phyloP scores from a whole-genome alignment of 768 basidiomycete species.

The Asterophora parasitica region DNA sequence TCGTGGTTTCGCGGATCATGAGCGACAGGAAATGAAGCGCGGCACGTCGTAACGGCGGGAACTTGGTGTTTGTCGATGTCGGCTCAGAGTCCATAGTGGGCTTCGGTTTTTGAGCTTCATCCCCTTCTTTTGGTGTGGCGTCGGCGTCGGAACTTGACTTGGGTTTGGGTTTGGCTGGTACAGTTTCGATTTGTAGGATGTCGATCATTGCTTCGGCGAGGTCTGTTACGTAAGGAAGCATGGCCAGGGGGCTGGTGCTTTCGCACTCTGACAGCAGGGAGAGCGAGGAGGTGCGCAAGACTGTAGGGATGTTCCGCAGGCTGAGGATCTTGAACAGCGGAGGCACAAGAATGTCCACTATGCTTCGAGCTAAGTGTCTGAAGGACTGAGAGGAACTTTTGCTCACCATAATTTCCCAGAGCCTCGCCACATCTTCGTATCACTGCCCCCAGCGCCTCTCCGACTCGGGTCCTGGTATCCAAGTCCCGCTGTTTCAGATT shows the following conservation, averaged over 20 bases:
- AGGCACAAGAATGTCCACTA: slow-evolving; percentile 72
- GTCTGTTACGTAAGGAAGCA: slow-evolving; percentile 59
- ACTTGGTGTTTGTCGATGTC: slow-evolving; percentile 52
- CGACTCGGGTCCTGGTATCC: slow-evolving; percentile 70
- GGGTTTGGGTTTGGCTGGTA: slow-evolving; percentile 24
- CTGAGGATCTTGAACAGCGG: slow-evolving; percentile 63
- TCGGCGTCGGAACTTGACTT: too few species aligned
- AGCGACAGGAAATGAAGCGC: slow-evolving; percentile 79
- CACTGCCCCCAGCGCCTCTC: slow-evolving; percentile 80
- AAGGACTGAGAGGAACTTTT: not conserved
- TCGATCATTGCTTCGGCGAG: slow-evolving; percentile 70
- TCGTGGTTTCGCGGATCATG: slow-evolving; percentile 56
- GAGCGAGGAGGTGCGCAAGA: slow-evolving; percentile 57
- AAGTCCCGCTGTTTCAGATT: slow-evolving; percentile 57
- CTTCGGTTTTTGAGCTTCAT: slow-evolving; percentile 13
- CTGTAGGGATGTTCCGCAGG: slow-evolving; percentile 56
- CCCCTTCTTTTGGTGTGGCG: slow-evolving; percentile 6
- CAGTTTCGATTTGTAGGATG: slow-evolving; percentile 63
- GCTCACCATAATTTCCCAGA: slow-evolving; percentile 62
- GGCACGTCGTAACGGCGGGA: slow-evolving; percentile 79
- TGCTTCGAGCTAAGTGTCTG: slow-evolving; percentile 3
- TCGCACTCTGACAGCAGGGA: slow-evolving; percentile 72
- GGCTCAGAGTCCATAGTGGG: slow-evolving; percentile 53
- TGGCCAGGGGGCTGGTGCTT: slow-evolving; percentile 54
- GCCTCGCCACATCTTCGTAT: slow-evolving; percentile 69